These are phyloP conservation scores for Blastocystis sp. DNA, from an alignment of 352 stramenopile genomes.

Conservation along the genomic window DNA sequence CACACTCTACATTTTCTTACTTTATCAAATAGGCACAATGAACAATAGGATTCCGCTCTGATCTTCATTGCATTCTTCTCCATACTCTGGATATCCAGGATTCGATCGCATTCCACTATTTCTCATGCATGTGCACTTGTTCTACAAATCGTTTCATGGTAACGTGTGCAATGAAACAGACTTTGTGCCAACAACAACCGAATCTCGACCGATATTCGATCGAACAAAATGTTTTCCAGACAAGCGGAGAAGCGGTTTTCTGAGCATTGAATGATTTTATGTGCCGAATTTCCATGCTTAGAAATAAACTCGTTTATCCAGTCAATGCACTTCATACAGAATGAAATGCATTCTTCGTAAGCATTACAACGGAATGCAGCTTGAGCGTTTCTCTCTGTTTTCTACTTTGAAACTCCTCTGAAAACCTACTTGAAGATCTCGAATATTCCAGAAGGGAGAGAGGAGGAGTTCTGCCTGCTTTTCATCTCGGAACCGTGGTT, in stretches of 20 bases:
- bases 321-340: background rate
- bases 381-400: background rate
- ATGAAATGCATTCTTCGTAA: background rate
- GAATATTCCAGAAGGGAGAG: background rate
- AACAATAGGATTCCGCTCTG: background rate
- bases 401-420: background rate
- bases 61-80: background rate
- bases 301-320: background rate
- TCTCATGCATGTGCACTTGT: background rate
- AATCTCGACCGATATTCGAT: background rate
- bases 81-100: background rate
- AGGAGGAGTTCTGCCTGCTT: background rate
- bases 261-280: background rate
- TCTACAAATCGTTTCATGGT: background rate
- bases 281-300: background rate
- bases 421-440: background rate
- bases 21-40: background rate
- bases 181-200: background rate
- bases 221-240: conserved; percentile 25
- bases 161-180: background rate
- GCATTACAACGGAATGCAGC: background rate
- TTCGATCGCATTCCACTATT: background rate
- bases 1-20: background rate
- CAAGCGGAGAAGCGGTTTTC: background rate
- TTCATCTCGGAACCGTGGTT: conserved; percentile 29